phyloP scores from a whole-genome alignment of 73 alveolate genomes.

The Effrenium voratum region DNA sequence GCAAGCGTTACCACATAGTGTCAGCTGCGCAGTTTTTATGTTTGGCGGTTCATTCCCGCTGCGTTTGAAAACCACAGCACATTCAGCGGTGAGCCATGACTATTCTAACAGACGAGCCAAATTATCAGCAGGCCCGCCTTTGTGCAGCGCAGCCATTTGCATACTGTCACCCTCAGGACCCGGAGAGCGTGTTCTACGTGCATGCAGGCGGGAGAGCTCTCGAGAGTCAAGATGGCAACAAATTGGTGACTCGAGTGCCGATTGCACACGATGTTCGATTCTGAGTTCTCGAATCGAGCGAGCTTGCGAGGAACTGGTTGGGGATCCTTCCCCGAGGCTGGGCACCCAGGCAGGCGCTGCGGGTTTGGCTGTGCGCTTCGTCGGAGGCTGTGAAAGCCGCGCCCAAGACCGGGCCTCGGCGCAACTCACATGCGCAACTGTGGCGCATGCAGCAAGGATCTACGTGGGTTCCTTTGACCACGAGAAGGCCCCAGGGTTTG shows the following conservation, averaged over 20 bases:
- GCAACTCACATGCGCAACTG: no score
- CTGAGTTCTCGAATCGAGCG: neutral
- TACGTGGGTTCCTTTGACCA: slow-evolving; percentile 75
- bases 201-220: slow-evolving; percentile 52
- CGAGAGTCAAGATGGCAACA: neutral
- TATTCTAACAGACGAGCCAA: slow-evolving; percentile 13
- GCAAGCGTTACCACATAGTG: no score
- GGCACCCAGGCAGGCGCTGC: neutral
- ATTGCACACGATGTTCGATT: neutral
- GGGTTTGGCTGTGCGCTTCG: neutral
- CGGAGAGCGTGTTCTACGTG: slow-evolving; percentile 77
- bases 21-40: no score
- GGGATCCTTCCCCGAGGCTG: slow-evolving; percentile 65
- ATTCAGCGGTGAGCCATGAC: neutral
- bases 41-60: no score
- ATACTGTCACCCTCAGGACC: slow-evolving; percentile 13
- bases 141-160: neutral
- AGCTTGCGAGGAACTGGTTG: slow-evolving; percentile 47
- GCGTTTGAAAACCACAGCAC: neutral
- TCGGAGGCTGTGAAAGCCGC: neutral
- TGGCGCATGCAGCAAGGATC: neutral
- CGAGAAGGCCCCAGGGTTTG: slow-evolving; percentile 30
- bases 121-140: slow-evolving; percentile 44
- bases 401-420: neutral
- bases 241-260: neutral